A percentile compares a stretch with the other conserved stretches of the same genome.
Conservation (phyloP, 495 filamentous ascomycete species). For the Aspergillus baeticus region DNA sequence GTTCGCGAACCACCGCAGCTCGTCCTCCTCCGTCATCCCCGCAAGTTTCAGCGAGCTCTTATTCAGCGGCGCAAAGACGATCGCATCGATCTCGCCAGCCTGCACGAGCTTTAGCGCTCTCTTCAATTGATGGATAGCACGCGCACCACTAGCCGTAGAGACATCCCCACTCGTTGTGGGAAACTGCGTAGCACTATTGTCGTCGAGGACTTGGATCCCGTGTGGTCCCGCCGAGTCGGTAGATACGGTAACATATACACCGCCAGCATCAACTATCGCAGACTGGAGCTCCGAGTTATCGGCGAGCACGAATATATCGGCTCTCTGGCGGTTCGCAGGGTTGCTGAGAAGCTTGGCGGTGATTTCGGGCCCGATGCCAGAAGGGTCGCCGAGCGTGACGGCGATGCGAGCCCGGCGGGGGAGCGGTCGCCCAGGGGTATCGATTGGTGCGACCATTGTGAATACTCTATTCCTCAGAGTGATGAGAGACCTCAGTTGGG, state of each 20-base stretch:
- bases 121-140: background rate
- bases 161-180: no score
- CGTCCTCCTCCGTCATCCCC: background rate
- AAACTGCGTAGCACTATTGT: no score
- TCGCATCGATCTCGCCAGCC: background rate
- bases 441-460: no score
- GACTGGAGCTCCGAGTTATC: background rate
- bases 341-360: background rate
- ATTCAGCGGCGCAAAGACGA: background rate
- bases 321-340: background rate
- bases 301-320: background rate
- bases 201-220: no score
- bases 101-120: background rate
- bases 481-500: no score
- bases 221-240: no score
- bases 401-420: background rate
- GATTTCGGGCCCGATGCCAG: background rate
- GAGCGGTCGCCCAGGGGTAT: background rate
- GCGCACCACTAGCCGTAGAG: background rate
- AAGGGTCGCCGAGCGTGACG: background rate
- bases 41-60: background rate
- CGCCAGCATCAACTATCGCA: background rate
- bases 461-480: no score
- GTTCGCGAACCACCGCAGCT: conserved; percentile 1
- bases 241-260: no score